Percentiles rank a stretch among this genome's conserved stretches.
Evolutionary conservation across 441 rosid species (phyloP).

Genomic region (Gossypium trilobum): DNA sequence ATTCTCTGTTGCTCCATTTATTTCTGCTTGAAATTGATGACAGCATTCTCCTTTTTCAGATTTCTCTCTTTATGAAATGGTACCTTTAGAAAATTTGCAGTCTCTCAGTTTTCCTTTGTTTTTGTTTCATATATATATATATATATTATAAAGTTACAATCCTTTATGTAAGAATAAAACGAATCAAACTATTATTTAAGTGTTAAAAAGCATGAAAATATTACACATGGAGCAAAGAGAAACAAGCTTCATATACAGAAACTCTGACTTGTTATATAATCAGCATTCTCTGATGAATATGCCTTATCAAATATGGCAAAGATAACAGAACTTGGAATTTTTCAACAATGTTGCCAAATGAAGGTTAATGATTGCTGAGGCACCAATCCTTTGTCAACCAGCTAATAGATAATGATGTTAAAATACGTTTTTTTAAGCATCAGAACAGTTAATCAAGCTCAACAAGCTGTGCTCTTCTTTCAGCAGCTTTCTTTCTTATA

Average conservation of each 20-base stretch:
- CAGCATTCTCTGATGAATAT: not conserved
- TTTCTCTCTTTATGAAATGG: conserved; percentile 6
- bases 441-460: conserved; percentile 43
- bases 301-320: conserved; percentile 3
- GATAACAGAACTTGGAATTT: conserved; percentile 1
- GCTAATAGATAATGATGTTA: not conserved
- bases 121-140: not conserved
- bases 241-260: not conserved
- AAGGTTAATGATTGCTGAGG: not conserved
- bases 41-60: conserved; percentile 6
- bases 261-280: not conserved
- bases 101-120: not conserved
- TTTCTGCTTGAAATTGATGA: conserved; percentile 23
- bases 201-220: not conserved
- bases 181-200: not conserved
- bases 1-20: conserved; percentile 11
- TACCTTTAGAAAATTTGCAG: conserved; percentile 1
- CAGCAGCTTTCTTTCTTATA: conserved; percentile 76
- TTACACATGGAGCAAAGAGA: not conserved
- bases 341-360: not conserved
- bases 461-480: conserved; percentile 72
- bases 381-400: conserved; percentile 8
- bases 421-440: conserved; percentile 6
- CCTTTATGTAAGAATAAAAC: not conserved
- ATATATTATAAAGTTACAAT: not conserved